Percentiles rank a stretch among this genome's conserved stretches.
phyloP scores from a whole-genome alignment of 768 basidiomycete species.

The Naganishia antarctica region DNA sequence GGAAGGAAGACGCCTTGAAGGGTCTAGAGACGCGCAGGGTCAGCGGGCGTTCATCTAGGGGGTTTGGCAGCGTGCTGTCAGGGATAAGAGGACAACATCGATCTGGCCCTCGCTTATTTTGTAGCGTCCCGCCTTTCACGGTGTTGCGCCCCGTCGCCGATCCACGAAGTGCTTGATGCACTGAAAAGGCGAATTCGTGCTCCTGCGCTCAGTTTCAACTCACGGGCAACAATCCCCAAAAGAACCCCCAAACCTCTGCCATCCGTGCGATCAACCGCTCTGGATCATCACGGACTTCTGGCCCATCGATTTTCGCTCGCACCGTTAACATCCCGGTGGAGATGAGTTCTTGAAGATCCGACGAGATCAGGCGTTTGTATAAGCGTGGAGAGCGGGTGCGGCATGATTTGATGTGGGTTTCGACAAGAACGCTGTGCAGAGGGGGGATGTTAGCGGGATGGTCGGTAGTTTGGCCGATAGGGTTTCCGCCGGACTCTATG shows the following conservation, averaged over 20 bases:
- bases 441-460: too few species aligned
- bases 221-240: constrained; percentile 60
- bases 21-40: constrained; percentile 31
- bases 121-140: too few species aligned
- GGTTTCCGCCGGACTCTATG: too few species aligned
- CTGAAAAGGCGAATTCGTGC: neutral
- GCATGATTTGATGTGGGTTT: constrained; percentile 68
- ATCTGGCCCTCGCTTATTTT: too few species aligned
- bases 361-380: constrained; percentile 57
- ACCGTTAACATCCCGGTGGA: constrained; percentile 86
- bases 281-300: constrained; percentile 1
- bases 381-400: constrained; percentile 59
- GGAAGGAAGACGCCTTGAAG: constrained; percentile 48
- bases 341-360: constrained; percentile 76
- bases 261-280: constrained; percentile 69
- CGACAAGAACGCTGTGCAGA: constrained; percentile 60
- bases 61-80: too few species aligned
- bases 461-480: too few species aligned
- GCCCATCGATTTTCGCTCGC: constrained; percentile 65
- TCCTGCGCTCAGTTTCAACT: neutral
- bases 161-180: too few species aligned
- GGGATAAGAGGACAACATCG: too few species aligned
- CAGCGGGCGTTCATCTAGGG: too few species aligned
- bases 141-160: too few species aligned
- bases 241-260: constrained; percentile 87